phyloP scores from a whole-genome alignment of 2,329 filamentous ascomycete species.

The Aspergillus novofumigatus region DNA sequence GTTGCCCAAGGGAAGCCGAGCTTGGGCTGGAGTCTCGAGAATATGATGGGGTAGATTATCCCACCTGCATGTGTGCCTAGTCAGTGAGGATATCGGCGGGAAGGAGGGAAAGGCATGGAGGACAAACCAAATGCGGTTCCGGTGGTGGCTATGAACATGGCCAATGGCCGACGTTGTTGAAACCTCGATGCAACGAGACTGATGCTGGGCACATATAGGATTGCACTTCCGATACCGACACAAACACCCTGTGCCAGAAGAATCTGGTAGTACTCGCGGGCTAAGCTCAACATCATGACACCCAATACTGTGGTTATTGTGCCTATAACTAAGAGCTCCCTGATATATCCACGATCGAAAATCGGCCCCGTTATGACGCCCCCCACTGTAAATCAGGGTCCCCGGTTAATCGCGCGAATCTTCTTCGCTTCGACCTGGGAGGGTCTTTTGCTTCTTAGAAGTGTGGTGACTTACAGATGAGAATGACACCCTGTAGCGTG shows the following conservation, averaged over 20 bases:
- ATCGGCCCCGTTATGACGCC: slow-evolving; percentile 3
- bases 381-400: neutral
- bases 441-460: neutral
- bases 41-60: neutral
- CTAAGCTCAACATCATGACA: slow-evolving; percentile 3
- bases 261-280: neutral
- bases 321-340: neutral
- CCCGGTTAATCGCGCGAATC: neutral
- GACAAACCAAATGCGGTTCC: slow-evolving; percentile 2
- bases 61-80: neutral
- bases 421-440: neutral
- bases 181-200: slow-evolving; percentile 1
- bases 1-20: neutral
- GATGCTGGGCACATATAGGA: slow-evolving; percentile 3
- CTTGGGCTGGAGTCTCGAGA: neutral
- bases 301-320: slow-evolving; percentile 2
- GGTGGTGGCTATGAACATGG: slow-evolving; percentile 1
- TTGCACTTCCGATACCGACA: slow-evolving; percentile 1
- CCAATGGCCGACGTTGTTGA: slow-evolving; percentile 1
- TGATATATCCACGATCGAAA: slow-evolving; percentile 3
- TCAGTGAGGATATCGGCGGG: neutral
- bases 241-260: slow-evolving; percentile 2
- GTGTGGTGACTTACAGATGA: slow-evolving; percentile 3
- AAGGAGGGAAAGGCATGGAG: neutral
- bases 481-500: slow-evolving; percentile 2